Percentiles rank a stretch among this genome's conserved stretches.
Evolutionary conservation across 2,329 filamentous ascomycete genomes (phyloP).

Genomic region (Scedosporium minutisporum): DNA sequence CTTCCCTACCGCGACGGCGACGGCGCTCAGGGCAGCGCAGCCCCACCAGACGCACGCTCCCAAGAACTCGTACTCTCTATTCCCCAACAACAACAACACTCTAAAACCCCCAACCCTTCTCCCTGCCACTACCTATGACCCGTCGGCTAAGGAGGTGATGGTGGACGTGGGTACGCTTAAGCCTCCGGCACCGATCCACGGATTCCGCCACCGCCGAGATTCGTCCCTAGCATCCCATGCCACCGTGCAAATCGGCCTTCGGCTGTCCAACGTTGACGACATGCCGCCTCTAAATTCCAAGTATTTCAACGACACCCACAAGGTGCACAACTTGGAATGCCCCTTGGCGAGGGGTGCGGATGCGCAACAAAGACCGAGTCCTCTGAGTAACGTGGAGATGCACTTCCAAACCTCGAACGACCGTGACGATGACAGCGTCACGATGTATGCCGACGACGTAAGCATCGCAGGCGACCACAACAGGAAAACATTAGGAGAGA

Average conservation of each 20-base stretch:
- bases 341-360: constrained; percentile 11
- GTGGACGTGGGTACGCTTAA: constrained; percentile 6
- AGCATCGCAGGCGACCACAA: too few relatives aligned
- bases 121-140: constrained; percentile 37
- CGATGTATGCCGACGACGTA: constrained; percentile 8
- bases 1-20: constrained; percentile 8
- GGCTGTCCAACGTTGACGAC: constrained; percentile 51
- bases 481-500: constrained; percentile 8
- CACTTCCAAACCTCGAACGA: constrained; percentile 10
- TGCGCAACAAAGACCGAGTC: constrained; percentile 18
- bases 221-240: constrained; percentile 56
- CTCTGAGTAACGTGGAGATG: constrained; percentile 13
- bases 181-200: constrained; percentile 35
- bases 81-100: constrained; percentile 19
- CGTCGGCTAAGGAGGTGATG: constrained; percentile 6
- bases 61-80: constrained; percentile 30
- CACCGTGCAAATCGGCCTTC: constrained; percentile 62
- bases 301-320: constrained; percentile 21
- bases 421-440: constrained; percentile 12
- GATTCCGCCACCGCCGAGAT: constrained; percentile 40
- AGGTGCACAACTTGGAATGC: constrained; percentile 28
- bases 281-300: constrained; percentile 28
- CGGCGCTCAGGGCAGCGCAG: constrained; percentile 6
- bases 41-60: constrained; percentile 17
- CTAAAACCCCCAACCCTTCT: constrained; percentile 27